These are phyloP conservation scores for Yamadazyma laniorum DNA, from an alignment of 805 yeast genomes.

Conservation along the genomic window DNA sequence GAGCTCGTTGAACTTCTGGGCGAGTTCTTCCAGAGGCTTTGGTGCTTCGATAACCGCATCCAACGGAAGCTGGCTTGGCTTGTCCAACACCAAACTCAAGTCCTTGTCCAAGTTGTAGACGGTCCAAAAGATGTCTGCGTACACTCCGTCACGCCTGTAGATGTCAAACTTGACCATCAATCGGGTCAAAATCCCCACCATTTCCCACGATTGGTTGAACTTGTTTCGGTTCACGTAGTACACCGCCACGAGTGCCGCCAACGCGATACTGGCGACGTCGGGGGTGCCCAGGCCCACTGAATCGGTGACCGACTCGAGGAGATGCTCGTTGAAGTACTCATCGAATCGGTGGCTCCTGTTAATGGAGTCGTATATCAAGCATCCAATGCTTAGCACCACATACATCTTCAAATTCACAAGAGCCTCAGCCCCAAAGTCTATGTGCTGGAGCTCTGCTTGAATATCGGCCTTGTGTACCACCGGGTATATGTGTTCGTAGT, in stretches of 20 bases:
- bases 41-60: constrained; percentile 1
- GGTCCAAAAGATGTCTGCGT: constrained; percentile 33
- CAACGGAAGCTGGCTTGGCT: constrained; percentile 35
- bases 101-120: constrained; percentile 39
- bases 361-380: constrained; percentile 33
- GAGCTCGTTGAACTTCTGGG: constrained; percentile 22
- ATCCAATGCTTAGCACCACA: constrained; percentile 38
- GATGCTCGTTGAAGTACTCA: constrained; percentile 30
- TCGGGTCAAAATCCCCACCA: constrained; percentile 34
- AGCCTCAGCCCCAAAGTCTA: constrained; percentile 33
- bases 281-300: constrained; percentile 28
- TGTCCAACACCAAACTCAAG: constrained; percentile 30
- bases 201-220: constrained; percentile 30
- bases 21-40: constrained; percentile 8
- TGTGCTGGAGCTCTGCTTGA: constrained; percentile 20
- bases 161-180: constrained; percentile 22
- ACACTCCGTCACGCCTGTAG: constrained; percentile 14
- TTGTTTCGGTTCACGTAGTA: constrained; percentile 30
- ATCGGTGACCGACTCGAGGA: constrained; percentile 33
- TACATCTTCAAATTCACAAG: constrained; percentile 39
- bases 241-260: constrained; percentile 32
- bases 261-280: constrained; percentile 25
- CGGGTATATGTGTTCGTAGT: constrained; percentile 36
- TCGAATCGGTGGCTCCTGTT: constrained; percentile 21
- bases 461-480: constrained; percentile 26